phyloP scores from a whole-genome alignment of 768 basidiomycete genomes.

The Boletus vermiculosoides region DNA sequence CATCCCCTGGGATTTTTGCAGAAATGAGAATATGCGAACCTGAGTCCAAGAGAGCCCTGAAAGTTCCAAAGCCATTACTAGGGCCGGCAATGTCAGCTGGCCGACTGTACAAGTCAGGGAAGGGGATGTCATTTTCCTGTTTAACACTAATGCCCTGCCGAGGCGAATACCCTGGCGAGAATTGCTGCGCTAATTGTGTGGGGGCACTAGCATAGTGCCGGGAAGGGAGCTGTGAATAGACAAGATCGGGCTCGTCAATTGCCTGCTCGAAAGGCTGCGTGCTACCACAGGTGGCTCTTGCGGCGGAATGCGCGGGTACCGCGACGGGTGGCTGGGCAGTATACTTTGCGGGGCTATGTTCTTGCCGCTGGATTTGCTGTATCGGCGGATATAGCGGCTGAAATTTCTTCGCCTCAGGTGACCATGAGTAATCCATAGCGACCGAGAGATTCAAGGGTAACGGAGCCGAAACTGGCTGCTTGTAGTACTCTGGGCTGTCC shows the following conservation, averaged over 20 bases:
- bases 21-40: slow-evolving; percentile 24
- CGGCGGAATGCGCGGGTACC: slow-evolving; percentile 9
- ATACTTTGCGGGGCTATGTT: slow-evolving; percentile 23
- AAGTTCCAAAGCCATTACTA: slow-evolving; percentile 21
- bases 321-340: slow-evolving; percentile 13
- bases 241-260: slow-evolving; percentile 28
- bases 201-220: slow-evolving; percentile 24
- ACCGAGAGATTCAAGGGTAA: slow-evolving; percentile 33
- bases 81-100: slow-evolving; percentile 24
- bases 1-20: background rate
- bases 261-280: slow-evolving; percentile 25
- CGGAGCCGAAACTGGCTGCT: slow-evolving; percentile 34
- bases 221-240: slow-evolving; percentile 24
- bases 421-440: slow-evolving; percentile 34
- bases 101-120: slow-evolving; percentile 28
- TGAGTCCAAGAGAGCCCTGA: slow-evolving; percentile 25
- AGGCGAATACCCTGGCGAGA: slow-evolving; percentile 24
- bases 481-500: slow-evolving; percentile 29
- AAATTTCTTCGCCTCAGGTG: slow-evolving; percentile 34
- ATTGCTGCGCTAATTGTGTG: slow-evolving; percentile 18
- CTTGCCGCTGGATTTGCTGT: slow-evolving; percentile 30
- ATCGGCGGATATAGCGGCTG: slow-evolving; percentile 36
- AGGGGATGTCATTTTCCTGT: slow-evolving; percentile 29
- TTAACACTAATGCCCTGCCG: slow-evolving; percentile 25
- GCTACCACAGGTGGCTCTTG: slow-evolving; percentile 14